Base-by-base conservation (phyloP, 768 basidiomycete species). In the Mycena crocata region DNA sequence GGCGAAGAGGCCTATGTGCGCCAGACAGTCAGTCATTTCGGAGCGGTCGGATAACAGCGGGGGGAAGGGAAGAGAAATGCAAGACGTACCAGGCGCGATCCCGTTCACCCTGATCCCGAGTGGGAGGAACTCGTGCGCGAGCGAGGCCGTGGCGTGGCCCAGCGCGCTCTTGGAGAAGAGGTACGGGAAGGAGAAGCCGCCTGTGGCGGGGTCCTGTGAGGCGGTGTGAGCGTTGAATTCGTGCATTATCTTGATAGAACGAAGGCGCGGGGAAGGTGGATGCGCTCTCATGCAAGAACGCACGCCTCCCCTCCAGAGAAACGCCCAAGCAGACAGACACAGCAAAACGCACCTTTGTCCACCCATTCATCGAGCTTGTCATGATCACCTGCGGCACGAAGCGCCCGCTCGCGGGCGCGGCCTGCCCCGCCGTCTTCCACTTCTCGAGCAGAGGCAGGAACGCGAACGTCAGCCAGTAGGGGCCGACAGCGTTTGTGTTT, bases 381-480 rank as follows among this genome's bases (percentile, higher is more conserved):
- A 85, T 84, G 34, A 86, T 73, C 31, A 86, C 74, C 71, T 85
- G 83, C 2, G 84, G 83, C 12, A 78, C 82, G 64, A 85, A 85
- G 56, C 76, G 79, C 57, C 73, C 74, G 10, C 73, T 75, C 23
- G 66, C 73, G 30, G 71, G 73, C 48, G 69, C 74, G 1, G 74
- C 69, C 45, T 21, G 40, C 9, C 40, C 60, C 3, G 71, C 70
- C 40, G 73, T 73, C 70, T 83, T 83, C 82, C 84, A 83, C 57
- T 81, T 82, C 68, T 84, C 84, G 7, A 87, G 77, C 0, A 88
- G 75, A 8, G 85, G 86, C 4, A 88, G 76, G 76, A 86, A 86
- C n/a, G 86, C 86, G 68, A 87, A 84, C 0, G 86, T 83, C 23
- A 86, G 76, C 84, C 86, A 89, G 73, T 86, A 86, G 7, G 86